Conservation (phyloP, 805 yeast species). For the Wilhelminamyces savonicus region DNA sequence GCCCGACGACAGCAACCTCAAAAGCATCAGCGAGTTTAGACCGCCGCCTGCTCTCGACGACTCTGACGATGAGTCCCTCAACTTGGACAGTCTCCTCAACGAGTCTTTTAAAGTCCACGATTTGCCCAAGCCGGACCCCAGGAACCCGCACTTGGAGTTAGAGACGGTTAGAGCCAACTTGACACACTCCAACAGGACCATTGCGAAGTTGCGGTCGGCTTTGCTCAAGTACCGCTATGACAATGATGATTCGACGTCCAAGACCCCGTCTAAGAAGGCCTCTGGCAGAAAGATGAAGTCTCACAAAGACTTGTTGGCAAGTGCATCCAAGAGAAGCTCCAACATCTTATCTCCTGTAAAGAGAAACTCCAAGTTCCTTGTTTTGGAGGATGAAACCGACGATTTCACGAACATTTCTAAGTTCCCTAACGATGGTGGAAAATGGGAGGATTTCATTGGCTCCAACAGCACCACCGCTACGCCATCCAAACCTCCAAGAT, state of each 20-base stretch:
- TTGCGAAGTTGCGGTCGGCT: conserved; percentile 51
- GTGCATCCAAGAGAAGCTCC: conserved; percentile 16
- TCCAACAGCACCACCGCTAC: conserved; percentile 14
- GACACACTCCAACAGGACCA: conserved; percentile 56
- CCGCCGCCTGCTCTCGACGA: conserved; percentile 16
- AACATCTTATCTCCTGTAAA: conserved; percentile 26
- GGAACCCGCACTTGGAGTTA: conserved; percentile 46
- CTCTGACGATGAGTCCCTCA: conserved; percentile 26
- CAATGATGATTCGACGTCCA: conserved; percentile 12
- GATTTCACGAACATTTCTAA: conserved; percentile 11
- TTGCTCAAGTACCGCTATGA: conserved; percentile 40
- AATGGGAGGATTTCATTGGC: conserved; percentile 37
- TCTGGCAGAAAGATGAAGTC: conserved; percentile 7
- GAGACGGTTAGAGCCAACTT: conserved; percentile 64
- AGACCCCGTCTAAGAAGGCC: conserved; percentile 8
- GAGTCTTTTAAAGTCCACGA: too few relatives aligned
- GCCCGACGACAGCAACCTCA: too few relatives aligned
- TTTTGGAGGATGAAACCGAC: conserved; percentile 19
- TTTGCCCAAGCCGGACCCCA: conserved; percentile 29
- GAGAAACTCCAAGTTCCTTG: conserved; percentile 25
- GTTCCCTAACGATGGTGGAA: conserved; percentile 8
- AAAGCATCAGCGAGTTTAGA: too few relatives aligned
- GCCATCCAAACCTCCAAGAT: conserved; percentile 16
- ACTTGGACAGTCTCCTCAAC: conserved; percentile 28
- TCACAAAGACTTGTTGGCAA: conserved; percentile 2